Evolutionary conservation across 2,329 filamentous ascomycete genomes (phyloP), one percentile per base, ranked within the genome.

Genomic region (Nemania diffusa): DNA sequence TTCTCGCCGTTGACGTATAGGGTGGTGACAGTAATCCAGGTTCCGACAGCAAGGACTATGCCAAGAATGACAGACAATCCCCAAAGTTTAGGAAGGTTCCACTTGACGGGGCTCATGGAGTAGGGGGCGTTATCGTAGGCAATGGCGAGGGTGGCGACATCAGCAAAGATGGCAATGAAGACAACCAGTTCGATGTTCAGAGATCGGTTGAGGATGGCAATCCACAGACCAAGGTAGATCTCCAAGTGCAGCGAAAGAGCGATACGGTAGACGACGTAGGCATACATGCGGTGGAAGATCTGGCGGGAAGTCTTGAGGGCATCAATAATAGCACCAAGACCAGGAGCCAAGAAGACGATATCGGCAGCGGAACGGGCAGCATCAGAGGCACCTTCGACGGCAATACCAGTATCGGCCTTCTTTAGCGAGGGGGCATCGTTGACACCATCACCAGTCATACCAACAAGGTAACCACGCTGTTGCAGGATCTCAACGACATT

Each of bases 211-310:
- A 95, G 85, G 74, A 95, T 94, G 74, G 91, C 92, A 75, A 97
- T 96, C 93, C 93, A 97, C 67, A 97, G 88, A 79, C 93, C 93
- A 57, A 97, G 87, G 87, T 94, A 97, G 79, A 97, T 92, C 83
- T 96, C 93, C 78, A 97, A 87, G 80, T 97, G 94, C 72, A 97
- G 89, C 17, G 93, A 97, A 76, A 97, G 84, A 56, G 94, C 93
- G 77, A 97, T 97, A 87, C 94, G 92, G 85, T 97, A 97, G 76
- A 97, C 92, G 73, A 97, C 92, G 84, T 97, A 97, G 67, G 93
- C 92, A 83, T 97, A 96, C 93, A 97, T 97, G 76, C 94, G 92
- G 84, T 97, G 93, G 86, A 97, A 97, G 80, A 97, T 97, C 81
- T 97, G 93, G 76, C 94, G 92, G 34, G 93, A 95, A 73, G 92